These are phyloP conservation scores for Puccinia triticina DNA, from an alignment of 1,284 basidiomycete genomes.

Conservation along the genomic window DNA sequence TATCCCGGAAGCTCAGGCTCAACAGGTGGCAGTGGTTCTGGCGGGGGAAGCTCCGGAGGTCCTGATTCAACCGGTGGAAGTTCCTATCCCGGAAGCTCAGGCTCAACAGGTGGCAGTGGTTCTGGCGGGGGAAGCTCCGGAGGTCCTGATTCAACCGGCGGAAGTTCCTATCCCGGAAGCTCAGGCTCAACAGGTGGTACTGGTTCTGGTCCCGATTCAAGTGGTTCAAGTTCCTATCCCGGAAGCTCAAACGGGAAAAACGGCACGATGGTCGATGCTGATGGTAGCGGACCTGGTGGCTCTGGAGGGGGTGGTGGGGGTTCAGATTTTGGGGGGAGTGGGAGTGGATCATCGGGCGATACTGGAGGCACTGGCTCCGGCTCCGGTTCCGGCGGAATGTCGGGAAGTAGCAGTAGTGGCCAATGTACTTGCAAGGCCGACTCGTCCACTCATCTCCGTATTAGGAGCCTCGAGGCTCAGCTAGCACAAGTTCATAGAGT, in stretches of 20 bases:
- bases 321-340: background rate
- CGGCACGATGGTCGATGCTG: background rate
- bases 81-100: background rate
- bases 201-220: background rate
- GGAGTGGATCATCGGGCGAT: background rate
- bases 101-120: background rate
- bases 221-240: background rate
- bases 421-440: background rate
- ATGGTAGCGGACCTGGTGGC: background rate
- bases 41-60: too few relatives aligned
- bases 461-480: slow-evolving; percentile 39
- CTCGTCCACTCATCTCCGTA: slow-evolving; percentile 33
- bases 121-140: background rate
- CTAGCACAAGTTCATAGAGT: slow-evolving; percentile 27
- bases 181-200: background rate
- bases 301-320: background rate
- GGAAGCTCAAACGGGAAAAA: background rate
- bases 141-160: slow-evolving; percentile 4
- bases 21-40: background rate
- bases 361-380: background rate
- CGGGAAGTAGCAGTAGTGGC: background rate
- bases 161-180: background rate
- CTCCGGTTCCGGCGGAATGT: background rate
- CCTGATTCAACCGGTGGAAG: too few relatives aligned
- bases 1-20: background rate